These are phyloP conservation scores for Tetrahymena borealis DNA, from an alignment of 73 alveolate species.

Conservation along the genomic window DNA sequence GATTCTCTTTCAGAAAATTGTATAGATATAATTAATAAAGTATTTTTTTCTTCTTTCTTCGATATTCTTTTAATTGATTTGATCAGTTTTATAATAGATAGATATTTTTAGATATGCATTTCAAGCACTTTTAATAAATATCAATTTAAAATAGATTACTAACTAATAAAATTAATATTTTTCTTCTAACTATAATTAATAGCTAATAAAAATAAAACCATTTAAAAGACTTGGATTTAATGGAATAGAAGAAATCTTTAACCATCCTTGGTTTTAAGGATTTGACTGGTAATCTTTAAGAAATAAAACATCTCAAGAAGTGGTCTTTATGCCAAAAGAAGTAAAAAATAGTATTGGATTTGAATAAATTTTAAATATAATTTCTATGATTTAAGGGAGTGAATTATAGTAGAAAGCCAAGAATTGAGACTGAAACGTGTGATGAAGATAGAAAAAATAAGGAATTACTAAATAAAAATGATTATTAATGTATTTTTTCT, in stretches of 20 bases:
- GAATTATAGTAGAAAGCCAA: background rate
- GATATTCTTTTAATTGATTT: background rate
- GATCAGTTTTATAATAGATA: background rate
- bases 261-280: constrained; percentile 77
- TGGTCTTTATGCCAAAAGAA: background rate
- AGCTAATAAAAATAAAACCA: constrained; percentile 57
- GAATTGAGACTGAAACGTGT: background rate
- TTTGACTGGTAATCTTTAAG: constrained; percentile 60
- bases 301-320: constrained; percentile 6
- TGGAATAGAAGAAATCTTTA: constrained; percentile 71
- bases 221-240: constrained; percentile 73
- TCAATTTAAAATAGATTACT: no score
- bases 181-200: background rate
- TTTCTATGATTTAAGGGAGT: background rate
- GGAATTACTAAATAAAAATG: background rate
- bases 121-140: no score
- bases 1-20: constrained; percentile 70
- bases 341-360: background rate
- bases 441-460: background rate
- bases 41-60: constrained; percentile 3
- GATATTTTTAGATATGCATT: no score
- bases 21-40: constrained; percentile 87
- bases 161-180: no score
- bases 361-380: background rate
- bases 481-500: background rate